These are phyloP conservation scores for Lentinula raphanica DNA, from an alignment of 768 basidiomycete genomes.

Conservation along the genomic window DNA sequence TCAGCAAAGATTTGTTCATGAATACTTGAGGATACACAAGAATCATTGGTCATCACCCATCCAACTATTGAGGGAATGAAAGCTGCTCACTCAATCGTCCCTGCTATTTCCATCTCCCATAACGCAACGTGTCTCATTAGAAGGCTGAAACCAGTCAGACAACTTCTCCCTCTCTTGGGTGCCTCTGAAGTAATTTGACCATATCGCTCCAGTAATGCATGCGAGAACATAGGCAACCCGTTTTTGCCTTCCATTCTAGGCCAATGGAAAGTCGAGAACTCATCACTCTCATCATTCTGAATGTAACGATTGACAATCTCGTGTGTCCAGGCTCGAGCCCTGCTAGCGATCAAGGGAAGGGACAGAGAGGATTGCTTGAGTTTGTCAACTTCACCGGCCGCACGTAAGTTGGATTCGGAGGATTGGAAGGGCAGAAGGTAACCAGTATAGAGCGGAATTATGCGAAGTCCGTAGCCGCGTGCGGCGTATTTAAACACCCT, in stretches of 20 bases:
- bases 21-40: neutral
- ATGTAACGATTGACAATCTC: slow-evolving; percentile 7
- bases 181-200: neutral
- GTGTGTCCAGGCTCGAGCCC: slow-evolving; percentile 8
- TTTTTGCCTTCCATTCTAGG: neutral
- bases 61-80: neutral
- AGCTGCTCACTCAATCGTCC: neutral
- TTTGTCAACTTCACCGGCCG: neutral
- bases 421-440: slow-evolving; percentile 4
- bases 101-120: slow-evolving; percentile 11
- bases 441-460: slow-evolving; percentile 12
- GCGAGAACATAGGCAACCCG: slow-evolving; percentile 11
- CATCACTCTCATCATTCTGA: neutral
- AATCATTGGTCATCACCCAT: neutral
- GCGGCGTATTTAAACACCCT: slow-evolving; percentile 15
- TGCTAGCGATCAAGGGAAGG: neutral
- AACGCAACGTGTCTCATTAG: slow-evolving; percentile 16
- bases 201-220: slow-evolving; percentile 7
- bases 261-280: slow-evolving; percentile 6
- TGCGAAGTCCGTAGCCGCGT: slow-evolving; percentile 15
- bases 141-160: slow-evolving; percentile 10
- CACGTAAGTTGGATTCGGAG: neutral
- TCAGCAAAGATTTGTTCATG: slow-evolving; percentile 7
- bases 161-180: neutral
- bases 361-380: slow-evolving; percentile 1